Conservation (phyloP, 306 rosid genomes). For the Gleditsia sinensis region DNA sequence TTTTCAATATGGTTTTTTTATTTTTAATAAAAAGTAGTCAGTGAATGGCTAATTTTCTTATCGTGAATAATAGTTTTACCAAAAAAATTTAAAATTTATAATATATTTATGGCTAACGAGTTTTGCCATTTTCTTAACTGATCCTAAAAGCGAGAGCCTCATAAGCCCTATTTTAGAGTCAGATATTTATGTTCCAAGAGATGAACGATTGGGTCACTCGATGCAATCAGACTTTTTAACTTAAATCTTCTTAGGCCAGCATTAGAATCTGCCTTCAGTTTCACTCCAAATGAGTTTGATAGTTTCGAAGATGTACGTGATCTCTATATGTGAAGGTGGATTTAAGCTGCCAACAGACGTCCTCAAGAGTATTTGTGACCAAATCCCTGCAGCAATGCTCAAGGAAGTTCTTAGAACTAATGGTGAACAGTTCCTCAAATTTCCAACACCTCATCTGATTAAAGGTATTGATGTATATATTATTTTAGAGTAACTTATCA, state of each 20-base stretch:
- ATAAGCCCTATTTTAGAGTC: constrained; percentile 13
- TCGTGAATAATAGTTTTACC: too few relatives aligned
- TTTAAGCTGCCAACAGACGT: constrained; percentile 45
- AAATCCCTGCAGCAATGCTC: constrained; percentile 53
- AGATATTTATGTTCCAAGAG: constrained; percentile 69
- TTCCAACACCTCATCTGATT: constrained; percentile 65
- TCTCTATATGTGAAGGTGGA: constrained; percentile 69
- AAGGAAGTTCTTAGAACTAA: constrained; percentile 61
- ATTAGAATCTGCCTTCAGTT: constrained; percentile 34
- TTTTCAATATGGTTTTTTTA: too few relatives aligned
- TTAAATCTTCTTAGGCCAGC: constrained; percentile 56
- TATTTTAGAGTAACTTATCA: too few relatives aligned
- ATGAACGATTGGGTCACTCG: constrained; percentile 67
- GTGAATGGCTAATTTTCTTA: too few relatives aligned
- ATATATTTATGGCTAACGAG: too few relatives aligned
- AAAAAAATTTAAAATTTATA: too few relatives aligned
- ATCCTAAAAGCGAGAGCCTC: constrained; percentile 54
- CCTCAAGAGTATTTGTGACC: constrained; percentile 41
- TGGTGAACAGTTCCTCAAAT: constrained; percentile 58
- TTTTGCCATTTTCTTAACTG: too few relatives aligned
- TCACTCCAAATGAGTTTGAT: constrained; percentile 53
- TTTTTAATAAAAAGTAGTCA: too few relatives aligned
- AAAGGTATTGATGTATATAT: too few relatives aligned
- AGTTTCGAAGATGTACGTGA: constrained; percentile 56
- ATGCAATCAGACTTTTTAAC: constrained; percentile 67